Percentiles rank a stretch among this genome's conserved stretches.
Evolutionary conservation across 2,329 filamentous ascomycete genomes (phyloP).

Genomic region (Boeremia exigua): DNA sequence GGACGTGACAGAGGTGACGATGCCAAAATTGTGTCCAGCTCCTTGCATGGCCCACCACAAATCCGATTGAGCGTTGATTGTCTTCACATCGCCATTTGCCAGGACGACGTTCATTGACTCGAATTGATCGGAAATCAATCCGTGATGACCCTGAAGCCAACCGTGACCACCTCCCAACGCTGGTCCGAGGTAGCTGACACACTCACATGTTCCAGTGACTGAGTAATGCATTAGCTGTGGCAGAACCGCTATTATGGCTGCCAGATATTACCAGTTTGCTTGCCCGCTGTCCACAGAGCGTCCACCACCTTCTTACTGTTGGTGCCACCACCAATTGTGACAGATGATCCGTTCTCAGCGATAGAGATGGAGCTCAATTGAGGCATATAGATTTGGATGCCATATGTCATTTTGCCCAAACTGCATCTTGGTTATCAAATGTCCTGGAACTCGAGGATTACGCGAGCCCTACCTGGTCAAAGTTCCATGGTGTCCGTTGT

Average conservation of each 20-base stretch:
- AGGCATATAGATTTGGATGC: constrained; percentile 59
- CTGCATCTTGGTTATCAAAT: constrained; percentile 34
- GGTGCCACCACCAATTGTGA: constrained; percentile 58
- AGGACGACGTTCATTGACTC: constrained; percentile 60
- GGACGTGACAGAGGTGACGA: constrained; percentile 54
- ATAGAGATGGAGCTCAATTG: constrained; percentile 55
- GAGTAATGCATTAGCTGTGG: neutral
- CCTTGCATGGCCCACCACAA: constrained; percentile 65
- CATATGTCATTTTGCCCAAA: constrained; percentile 56
- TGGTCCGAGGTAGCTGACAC: constrained; percentile 56
- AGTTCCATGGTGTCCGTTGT: constrained; percentile 60
- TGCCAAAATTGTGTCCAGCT: constrained; percentile 65
- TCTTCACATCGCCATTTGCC: constrained; percentile 54
- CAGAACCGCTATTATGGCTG: neutral
- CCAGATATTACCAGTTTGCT: constrained; percentile 54
- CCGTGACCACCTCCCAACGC: constrained; percentile 66
- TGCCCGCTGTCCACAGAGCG: constrained; percentile 57
- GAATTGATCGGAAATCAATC: constrained; percentile 62
- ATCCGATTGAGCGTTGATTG: constrained; percentile 53
- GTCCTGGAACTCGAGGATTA: neutral
- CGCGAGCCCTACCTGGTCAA: constrained; percentile 36
- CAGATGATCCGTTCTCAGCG: constrained; percentile 53
- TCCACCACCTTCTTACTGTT: constrained; percentile 56
- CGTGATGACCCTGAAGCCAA: constrained; percentile 60
- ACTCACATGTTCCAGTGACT: constrained; percentile 55